Conservation (phyloP, 345 rosid genomes). For the Conringia planisiliqua region DNA sequence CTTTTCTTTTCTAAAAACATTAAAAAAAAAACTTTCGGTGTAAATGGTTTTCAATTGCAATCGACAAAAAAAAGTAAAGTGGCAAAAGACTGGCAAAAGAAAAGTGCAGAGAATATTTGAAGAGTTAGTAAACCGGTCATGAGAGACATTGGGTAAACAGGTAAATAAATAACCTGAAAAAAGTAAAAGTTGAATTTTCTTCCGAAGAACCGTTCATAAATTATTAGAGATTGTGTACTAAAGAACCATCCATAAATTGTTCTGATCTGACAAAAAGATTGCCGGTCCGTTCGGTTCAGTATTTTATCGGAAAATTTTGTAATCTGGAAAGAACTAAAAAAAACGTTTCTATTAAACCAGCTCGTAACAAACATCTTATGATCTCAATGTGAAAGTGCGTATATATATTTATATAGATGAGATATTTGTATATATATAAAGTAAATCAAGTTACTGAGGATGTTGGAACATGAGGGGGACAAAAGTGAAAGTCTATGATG, state of each 20-base stretch:
- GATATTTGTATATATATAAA: background rate
- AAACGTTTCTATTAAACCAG: background rate
- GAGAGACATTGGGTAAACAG: constrained; percentile 28
- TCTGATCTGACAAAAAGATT: constrained; percentile 16
- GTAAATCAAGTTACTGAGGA: constrained; percentile 17
- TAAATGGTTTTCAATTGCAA: constrained; percentile 10
- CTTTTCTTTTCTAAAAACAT: background rate
- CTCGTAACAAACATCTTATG: background rate
- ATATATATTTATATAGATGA: background rate
- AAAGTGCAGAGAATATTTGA: constrained; percentile 35
- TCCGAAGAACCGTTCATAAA: background rate
- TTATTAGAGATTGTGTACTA: too few relatives aligned
- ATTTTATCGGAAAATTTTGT: background rate
- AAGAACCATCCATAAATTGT: background rate
- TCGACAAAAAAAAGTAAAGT: constrained; percentile 18
- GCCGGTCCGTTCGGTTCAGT: constrained; percentile 7
- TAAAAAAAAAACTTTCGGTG: constrained; percentile 21
- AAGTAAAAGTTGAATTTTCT: constrained; percentile 4
- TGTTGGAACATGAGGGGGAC: constrained; percentile 27
- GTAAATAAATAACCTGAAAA: constrained; percentile 24
- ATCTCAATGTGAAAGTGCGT: background rate
- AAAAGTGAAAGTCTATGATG: constrained; percentile 32
- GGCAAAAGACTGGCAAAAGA: constrained; percentile 29
- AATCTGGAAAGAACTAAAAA: background rate
- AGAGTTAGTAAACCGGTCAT: constrained; percentile 22